Evolutionary conservation across 140 eudicot genomes (phyloP).

Genomic region (Bidens hawaiensis): DNA sequence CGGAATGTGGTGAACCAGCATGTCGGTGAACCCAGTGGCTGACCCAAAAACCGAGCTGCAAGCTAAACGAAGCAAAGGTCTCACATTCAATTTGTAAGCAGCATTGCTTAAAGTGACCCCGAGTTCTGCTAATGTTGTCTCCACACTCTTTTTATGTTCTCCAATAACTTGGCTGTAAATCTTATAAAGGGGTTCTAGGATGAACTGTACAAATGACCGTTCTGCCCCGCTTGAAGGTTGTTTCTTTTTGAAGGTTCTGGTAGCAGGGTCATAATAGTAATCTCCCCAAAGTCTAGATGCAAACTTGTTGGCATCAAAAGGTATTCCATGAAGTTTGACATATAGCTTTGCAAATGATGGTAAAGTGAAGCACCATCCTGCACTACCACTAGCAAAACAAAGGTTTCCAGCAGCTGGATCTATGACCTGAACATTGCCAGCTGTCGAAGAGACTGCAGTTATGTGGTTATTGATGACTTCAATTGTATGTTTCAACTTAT

Average conservation of each 20-base stretch:
- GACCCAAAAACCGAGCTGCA: conserved; percentile 96
- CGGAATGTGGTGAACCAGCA: conserved; percentile 90
- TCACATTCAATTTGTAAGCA: conserved; percentile 72
- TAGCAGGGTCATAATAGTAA: conserved; percentile 62
- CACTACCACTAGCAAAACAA: conserved; percentile 97
- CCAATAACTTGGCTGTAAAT: conserved; percentile 97
- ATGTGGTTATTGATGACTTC: conserved; percentile 88
- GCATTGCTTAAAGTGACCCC: conserved; percentile 90
- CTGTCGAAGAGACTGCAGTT: conserved; percentile 85
- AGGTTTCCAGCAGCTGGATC: conserved; percentile 88
- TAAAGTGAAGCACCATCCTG: conserved; percentile 98
- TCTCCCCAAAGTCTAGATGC: conserved; percentile 98
- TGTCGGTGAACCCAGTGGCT: conserved; percentile 98
- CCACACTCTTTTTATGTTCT: conserved; percentile 97
- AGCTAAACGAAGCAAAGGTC: conserved; percentile 90
- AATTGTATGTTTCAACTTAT: conserved; percentile 81
- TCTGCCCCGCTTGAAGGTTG: conserved; percentile 79
- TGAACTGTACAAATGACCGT: conserved; percentile 91
- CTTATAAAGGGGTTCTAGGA: conserved; percentile 91
- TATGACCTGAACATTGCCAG: conserved; percentile 77
- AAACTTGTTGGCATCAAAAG: conserved; percentile 83
- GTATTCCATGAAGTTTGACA: conserved; percentile 86
- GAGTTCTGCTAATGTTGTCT: conserved; percentile 81
- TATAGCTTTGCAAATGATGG: conserved; percentile 94
- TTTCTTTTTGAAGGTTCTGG: conserved; percentile 70